Evolutionary conservation across 2,329 filamentous ascomycete species (phyloP).

Genomic region (Apiospora koreana): DNA sequence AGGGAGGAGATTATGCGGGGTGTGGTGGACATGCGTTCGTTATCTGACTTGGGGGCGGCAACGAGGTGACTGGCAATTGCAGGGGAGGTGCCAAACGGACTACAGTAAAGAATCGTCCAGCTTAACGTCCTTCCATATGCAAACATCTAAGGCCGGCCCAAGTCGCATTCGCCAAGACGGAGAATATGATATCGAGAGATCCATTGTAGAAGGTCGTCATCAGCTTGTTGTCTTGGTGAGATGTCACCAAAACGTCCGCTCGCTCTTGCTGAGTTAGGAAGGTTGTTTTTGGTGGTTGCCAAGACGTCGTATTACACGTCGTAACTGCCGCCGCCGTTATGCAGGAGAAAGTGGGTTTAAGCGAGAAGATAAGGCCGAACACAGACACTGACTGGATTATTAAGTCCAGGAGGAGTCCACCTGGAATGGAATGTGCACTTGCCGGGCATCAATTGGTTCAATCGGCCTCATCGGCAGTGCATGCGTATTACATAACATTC

Average conservation of each 20-base stretch:
- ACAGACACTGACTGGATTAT: background rate
- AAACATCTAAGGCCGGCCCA: background rate
- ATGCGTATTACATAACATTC: background rate
- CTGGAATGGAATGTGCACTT: no score
- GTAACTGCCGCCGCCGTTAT: background rate
- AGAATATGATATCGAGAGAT: background rate
- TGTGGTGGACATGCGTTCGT: background rate
- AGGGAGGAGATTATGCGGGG: background rate
- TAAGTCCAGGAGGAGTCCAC: no score
- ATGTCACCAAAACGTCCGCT: background rate
- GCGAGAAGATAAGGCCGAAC: background rate
- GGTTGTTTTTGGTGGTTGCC: background rate
- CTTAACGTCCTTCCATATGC: background rate
- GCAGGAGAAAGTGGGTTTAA: background rate
- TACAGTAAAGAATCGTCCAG: no score
- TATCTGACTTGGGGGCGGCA: background rate
- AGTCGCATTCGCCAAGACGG: constrained; percentile 2
- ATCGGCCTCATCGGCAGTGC: no score
- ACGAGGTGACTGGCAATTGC: no score
- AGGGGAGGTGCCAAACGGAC: background rate
- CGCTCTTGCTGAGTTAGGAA: constrained; percentile 5
- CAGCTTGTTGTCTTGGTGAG: background rate
- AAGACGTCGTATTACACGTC: background rate
- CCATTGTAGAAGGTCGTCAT: background rate
- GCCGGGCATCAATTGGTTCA: no score